Conservation (phyloP, 441 rosid species). For the Hypseocharis bilobata region DNA sequence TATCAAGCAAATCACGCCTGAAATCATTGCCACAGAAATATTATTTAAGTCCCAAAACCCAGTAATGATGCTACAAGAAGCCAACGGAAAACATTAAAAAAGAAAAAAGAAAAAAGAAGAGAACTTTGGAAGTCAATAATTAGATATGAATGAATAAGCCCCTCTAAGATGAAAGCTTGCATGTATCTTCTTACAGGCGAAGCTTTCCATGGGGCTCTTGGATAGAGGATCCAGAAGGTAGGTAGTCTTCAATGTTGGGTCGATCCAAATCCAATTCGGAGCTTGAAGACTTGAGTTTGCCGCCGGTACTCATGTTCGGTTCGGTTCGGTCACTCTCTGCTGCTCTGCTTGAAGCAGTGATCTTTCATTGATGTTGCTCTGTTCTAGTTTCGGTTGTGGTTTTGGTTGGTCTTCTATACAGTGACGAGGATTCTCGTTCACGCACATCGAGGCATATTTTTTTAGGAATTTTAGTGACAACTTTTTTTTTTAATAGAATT, state of each 20-base stretch:
- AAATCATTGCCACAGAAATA: constrained; percentile 4
- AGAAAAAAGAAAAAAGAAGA: no score
- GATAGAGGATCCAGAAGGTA: constrained; percentile 76
- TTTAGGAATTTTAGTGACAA: no score
- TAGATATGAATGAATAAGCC: no score
- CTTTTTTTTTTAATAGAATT: no score
- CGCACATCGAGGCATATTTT: no score
- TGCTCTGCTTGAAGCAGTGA: background rate
- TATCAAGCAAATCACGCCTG: constrained; percentile 78
- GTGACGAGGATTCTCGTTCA: no score
- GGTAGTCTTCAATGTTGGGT: constrained; percentile 86
- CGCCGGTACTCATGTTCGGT: constrained; percentile 22
- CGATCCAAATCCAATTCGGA: constrained; percentile 80
- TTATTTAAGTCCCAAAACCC: constrained; percentile 5
- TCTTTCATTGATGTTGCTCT: no score
- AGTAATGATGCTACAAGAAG: background rate
- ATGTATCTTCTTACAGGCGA: constrained; percentile 39
- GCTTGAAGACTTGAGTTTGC: constrained; percentile 45
- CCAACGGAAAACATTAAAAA: background rate
- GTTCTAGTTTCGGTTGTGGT: no score
- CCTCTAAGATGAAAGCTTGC: no score
- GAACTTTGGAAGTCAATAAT: no score
- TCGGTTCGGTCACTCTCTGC: background rate
- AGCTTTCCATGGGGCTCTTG: constrained; percentile 69
- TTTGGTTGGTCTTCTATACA: no score